Evolutionary conservation across 2,329 filamentous ascomycete genomes (phyloP).

Genomic region (Aspergillus brunneoviolaceus): DNA sequence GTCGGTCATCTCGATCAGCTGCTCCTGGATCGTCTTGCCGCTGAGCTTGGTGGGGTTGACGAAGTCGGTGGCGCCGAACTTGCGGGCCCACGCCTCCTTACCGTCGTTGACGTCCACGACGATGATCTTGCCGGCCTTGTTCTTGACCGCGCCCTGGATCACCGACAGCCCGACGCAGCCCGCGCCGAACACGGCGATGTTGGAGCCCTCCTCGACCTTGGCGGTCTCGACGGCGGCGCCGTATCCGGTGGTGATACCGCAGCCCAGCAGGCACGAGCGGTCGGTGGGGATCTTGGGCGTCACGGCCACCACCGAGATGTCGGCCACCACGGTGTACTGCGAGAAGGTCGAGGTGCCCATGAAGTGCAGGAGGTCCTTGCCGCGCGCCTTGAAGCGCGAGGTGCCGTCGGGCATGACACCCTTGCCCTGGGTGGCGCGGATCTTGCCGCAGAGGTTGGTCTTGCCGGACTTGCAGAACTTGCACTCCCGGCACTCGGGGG

Average conservation of each 20-base stretch:
- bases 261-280: constrained; percentile 91
- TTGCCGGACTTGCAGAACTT: constrained; percentile 99
- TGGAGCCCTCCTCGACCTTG: constrained; percentile 84
- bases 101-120: constrained; percentile 77
- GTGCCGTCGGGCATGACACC: constrained; percentile 98
- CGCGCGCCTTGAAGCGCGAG: constrained; percentile 89
- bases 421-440: constrained; percentile 91
- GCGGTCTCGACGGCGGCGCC: constrained; percentile 93
- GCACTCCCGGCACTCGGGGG: constrained; percentile 94
- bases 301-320: constrained; percentile 96
- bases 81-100: constrained; percentile 89
- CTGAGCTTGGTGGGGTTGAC: constrained; percentile 84
- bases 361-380: constrained; percentile 94
- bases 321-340: constrained; percentile 97
- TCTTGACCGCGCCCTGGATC: constrained; percentile 86
- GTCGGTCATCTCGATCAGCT: constrained; percentile 95
- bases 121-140: constrained; percentile 66
- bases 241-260: constrained; percentile 98
- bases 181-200: constrained; percentile 88
- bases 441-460: constrained; percentile 99
- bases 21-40: constrained; percentile 78
- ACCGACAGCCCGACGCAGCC: constrained; percentile 95
- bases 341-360: constrained; percentile 99
- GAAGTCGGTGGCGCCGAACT: constrained; percentile 96
- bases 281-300: constrained; percentile 91